Conservation (phyloP, 306 rosid genomes). For the Rosa persica region DNA sequence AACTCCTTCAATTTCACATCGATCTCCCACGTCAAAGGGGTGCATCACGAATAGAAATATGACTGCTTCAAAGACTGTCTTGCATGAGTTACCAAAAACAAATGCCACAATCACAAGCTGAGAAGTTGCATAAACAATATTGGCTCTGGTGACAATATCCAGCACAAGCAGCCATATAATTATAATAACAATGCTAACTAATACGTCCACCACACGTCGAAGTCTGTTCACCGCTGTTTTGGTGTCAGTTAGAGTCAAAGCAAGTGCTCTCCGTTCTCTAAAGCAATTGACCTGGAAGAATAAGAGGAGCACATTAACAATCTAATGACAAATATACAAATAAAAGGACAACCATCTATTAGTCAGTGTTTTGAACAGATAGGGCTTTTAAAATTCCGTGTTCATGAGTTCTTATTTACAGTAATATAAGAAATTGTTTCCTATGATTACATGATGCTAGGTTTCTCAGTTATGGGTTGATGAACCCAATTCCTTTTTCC, state of each 20-base stretch:
- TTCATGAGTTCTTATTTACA: not conserved
- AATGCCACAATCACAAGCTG: conserved; percentile 85
- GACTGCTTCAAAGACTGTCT: conserved; percentile 81
- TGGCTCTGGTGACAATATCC: conserved; percentile 69
- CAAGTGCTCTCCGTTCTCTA: conserved; percentile 92
- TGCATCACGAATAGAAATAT: conserved; percentile 86
- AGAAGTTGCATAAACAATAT: conserved; percentile 70
- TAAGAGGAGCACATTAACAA: not conserved
- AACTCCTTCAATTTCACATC: conserved; percentile 80
- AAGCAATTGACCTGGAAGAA: conserved; percentile 74
- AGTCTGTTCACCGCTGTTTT: conserved; percentile 94
- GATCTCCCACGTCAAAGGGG: conserved; percentile 93
- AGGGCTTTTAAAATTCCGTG: not conserved
- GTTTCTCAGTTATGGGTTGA: not conserved
- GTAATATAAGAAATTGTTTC: too few relatives aligned
- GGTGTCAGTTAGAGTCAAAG: conserved; percentile 89
- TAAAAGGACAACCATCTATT: not conserved
- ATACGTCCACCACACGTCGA: conserved; percentile 65
- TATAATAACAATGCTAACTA: conserved; percentile 51
- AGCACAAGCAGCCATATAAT: conserved; percentile 72
- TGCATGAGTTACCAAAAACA: conserved; percentile 90
- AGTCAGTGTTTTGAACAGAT: not conserved
- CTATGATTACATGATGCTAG: too few relatives aligned
- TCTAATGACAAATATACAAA: not conserved
- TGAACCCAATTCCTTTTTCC: not conserved